phyloP scores from a whole-genome alignment of 1,284 basidiomycete genomes.

The Pseudozyma hubeiensis region DNA sequence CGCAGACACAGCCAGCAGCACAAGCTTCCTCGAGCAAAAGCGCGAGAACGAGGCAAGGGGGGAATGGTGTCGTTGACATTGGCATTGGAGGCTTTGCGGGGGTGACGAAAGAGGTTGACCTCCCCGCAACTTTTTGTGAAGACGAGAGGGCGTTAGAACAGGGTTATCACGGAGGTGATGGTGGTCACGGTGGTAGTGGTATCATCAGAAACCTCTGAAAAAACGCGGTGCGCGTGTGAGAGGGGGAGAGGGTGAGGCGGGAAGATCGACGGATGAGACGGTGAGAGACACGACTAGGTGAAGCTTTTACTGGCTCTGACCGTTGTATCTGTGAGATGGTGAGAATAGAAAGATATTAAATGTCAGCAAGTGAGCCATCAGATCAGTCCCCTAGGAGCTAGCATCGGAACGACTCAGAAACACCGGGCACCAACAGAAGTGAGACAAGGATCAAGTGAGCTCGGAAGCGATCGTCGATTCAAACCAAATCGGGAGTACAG shows the following conservation, averaged over 20 bases:
- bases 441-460: background rate
- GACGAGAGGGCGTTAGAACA: too few species aligned
- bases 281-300: background rate
- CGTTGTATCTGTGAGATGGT: slow-evolving; percentile 35
- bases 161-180: too few species aligned
- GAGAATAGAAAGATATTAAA: background rate
- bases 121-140: too few species aligned
- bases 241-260: background rate
- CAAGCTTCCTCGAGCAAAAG: too few species aligned
- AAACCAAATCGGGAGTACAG: slow-evolving; percentile 19
- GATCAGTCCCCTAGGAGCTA: background rate
- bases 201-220: background rate
- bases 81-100: too few species aligned
- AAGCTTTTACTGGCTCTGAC: slow-evolving; percentile 42
- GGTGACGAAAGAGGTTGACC: too few species aligned
- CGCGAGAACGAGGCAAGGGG: too few species aligned
- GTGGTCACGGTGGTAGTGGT: too few species aligned
- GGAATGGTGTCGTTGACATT: too few species aligned
- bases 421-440: background rate
- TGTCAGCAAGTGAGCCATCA: background rate
- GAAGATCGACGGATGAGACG: background rate
- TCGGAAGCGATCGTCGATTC: slow-evolving; percentile 31
- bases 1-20: too few species aligned
- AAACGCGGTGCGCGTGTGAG: background rate
- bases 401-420: background rate